Evolutionary conservation across 192 early-diverging fungal species (phyloP), one percentile per base, ranked within the genome.

Genomic region (Pilobolus umbonatus): DNA sequence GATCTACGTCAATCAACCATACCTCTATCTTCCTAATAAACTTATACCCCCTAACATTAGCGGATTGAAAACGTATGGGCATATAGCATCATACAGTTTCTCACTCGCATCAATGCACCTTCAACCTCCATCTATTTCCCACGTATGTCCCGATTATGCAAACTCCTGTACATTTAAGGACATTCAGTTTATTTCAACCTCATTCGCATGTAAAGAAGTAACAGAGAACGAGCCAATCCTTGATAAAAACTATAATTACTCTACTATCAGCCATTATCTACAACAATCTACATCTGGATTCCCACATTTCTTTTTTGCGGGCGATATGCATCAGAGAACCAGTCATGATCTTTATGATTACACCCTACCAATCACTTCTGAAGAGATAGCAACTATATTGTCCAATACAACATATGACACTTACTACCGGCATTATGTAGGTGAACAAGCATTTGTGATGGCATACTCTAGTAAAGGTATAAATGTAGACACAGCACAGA

Each of bases 371-470:
- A n/a, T n/a, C n/a, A n/a, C n/a, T n/a, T n/a, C n/a, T n/a, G n/a
- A n/a, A n/a, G n/a, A n/a, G n/a, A n/a, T n/a, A n/a, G n/a, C n/a
- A n/a, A n/a, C n/a, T n/a, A n/a, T n/a, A n/a, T n/a, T n/a, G n/a
- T n/a, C n/a, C n/a, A n/a, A n/a, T n/a, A n/a, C n/a, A n/a, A n/a
- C n/a, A 12, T 54, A 54, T 54, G 34, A 54, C 26, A 31, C 52
- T 12, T 35, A 54, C 14, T 54, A 54, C 7, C 35, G 34, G 15
- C 19, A 9, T 14, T 54, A 54, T 14, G 52, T 54, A 4, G 52
- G 52, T 1, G 52, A 54, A 22, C 52, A 54, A 7, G 31, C 38
- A 11, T 54, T 54, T 54, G 17, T 54, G 6, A 21, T 54, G 11
- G 52, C 34, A 14, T 32, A 28, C 4, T 2, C 12, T 30, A 30